Conservation (phyloP, 1,284 basidiomycete genomes). For the Trichosporon coremiiforme region DNA sequence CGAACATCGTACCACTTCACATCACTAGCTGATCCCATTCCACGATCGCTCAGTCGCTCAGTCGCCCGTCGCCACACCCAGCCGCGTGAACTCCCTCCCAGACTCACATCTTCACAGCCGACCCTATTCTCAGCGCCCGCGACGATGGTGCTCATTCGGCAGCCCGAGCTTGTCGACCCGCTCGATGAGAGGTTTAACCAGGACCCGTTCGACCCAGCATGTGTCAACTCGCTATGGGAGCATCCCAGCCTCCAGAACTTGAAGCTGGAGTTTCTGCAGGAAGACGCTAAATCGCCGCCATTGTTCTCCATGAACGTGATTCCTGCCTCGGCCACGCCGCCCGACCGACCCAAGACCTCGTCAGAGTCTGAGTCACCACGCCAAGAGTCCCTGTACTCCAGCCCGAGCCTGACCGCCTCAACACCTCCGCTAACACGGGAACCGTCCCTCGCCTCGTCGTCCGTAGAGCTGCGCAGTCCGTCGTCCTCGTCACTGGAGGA, state of each 20-base stretch:
- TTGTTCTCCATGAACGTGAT: neutral
- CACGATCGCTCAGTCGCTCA: neutral
- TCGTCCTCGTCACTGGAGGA: conserved; percentile 1
- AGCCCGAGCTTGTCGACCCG: neutral
- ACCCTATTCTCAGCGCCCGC: neutral
- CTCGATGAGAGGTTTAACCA: conserved; percentile 4
- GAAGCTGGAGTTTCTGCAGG: conserved; percentile 5
- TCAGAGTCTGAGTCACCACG: neutral
- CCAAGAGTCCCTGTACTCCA: neutral
- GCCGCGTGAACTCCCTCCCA: no score
- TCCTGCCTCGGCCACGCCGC: neutral
- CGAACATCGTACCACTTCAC: neutral
- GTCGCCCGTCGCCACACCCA: neutral
- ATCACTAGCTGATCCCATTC: neutral
- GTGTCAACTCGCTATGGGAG: conserved; percentile 8
- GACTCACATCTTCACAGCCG: neutral
- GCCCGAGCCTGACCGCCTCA: neutral
- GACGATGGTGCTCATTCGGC: neutral
- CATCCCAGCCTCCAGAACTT: neutral
- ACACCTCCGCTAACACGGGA: conserved; percentile 3
- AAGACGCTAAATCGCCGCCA: neutral
- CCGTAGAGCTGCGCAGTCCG: neutral
- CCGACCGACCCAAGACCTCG: neutral
- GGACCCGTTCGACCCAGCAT: conserved; percentile 6
- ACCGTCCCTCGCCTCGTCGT: conserved; percentile 6